Evolutionary conservation across 345 rosid genomes (phyloP).

Genomic region (Citrus cavaleriei): DNA sequence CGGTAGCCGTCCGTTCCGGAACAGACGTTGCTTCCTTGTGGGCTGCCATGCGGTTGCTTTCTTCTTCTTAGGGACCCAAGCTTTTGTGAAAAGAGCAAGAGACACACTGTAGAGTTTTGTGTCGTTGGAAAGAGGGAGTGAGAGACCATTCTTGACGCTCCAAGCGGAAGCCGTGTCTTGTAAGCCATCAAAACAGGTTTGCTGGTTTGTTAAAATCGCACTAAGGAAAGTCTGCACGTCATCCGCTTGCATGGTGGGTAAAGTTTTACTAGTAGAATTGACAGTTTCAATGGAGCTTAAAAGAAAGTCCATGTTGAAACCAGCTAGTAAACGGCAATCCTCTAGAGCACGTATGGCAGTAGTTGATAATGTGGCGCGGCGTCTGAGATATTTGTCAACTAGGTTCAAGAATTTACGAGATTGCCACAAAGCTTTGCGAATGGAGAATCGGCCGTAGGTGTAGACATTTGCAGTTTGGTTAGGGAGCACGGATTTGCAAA

Average conservation of each 20-base stretch:
- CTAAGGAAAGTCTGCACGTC: slow-evolving; percentile 69
- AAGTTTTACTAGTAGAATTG: slow-evolving; percentile 28
- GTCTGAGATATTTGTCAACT: slow-evolving; percentile 51
- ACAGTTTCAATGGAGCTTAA: slow-evolving; percentile 40
- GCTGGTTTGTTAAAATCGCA: slow-evolving; percentile 73
- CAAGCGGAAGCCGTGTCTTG: slow-evolving; percentile 44
- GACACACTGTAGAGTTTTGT: slow-evolving; percentile 75
- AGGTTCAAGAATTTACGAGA: slow-evolving; percentile 50
- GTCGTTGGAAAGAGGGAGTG: slow-evolving; percentile 54
- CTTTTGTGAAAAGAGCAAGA: slow-evolving; percentile 65
- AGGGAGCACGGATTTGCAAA: slow-evolving; percentile 61
- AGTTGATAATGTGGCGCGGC: slow-evolving; percentile 32
- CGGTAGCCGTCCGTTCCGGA: slow-evolving; percentile 49
- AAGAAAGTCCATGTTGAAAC: slow-evolving; percentile 56
- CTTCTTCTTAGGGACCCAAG: slow-evolving; percentile 65
- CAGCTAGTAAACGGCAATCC: slow-evolving; percentile 63
- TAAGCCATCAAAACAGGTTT: slow-evolving; percentile 72
- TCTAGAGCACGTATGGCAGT: slow-evolving; percentile 60
- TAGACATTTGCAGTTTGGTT: slow-evolving; percentile 44
- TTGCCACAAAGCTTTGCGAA: slow-evolving; percentile 56
- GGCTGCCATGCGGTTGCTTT: slow-evolving; percentile 28
- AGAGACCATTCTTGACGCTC: slow-evolving; percentile 49
- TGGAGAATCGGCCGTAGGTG: slow-evolving; percentile 48
- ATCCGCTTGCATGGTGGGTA: slow-evolving; percentile 47
- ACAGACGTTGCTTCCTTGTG: slow-evolving; percentile 24